Conservation (phyloP, 2,329 filamentous ascomycete species). For the Coniochaeta pulveracea region DNA sequence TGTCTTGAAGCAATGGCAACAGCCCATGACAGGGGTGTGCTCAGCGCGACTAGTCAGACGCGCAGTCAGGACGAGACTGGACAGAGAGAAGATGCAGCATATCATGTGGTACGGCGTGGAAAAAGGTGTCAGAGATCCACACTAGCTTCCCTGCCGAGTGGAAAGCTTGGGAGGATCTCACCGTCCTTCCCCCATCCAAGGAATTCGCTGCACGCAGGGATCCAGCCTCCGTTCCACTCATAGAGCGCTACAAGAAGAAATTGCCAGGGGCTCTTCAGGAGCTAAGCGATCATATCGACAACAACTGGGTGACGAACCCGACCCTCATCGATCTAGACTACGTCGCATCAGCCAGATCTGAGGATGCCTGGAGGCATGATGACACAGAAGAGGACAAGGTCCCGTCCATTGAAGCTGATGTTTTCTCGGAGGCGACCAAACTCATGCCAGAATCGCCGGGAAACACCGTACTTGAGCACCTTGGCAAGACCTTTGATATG, state of each 20-base stretch:
- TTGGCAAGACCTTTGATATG: no score
- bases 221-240: neutral
- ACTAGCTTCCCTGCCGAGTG: no score
- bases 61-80: neutral
- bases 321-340: neutral
- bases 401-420: neutral
- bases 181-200: neutral
- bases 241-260: neutral
- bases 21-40: neutral
- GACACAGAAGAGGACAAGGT: neutral
- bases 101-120: no score
- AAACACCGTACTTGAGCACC: no score
- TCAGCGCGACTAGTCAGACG: neutral
- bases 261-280: neutral
- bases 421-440: no score
- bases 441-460: no score
- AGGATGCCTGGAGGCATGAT: neutral
- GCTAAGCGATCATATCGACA: neutral
- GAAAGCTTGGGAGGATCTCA: neutral
- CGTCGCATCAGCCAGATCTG: no score
- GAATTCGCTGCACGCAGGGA: neutral
- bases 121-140: no score
- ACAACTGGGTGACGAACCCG: slow-evolving; percentile 1
- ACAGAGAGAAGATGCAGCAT: neutral
- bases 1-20: neutral